These are phyloP conservation scores for Croton laevigatus DNA, from an alignment of 441 rosid genomes.

Conservation along the genomic window DNA sequence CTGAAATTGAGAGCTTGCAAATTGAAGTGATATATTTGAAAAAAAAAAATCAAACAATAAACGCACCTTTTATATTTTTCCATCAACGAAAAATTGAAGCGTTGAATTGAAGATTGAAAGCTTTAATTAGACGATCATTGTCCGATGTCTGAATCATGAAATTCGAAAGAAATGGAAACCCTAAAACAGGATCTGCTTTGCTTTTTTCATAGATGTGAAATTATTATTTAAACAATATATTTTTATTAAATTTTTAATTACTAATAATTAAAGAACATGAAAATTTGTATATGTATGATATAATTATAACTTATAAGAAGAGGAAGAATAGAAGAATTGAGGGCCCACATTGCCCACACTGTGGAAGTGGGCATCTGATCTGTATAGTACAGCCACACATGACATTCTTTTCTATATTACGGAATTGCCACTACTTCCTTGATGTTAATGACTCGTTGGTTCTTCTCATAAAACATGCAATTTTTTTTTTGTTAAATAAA, in stretches of 20 bases:
- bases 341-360: conserved; percentile 15
- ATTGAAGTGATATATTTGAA: neutral
- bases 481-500: no score
- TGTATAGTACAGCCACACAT: neutral
- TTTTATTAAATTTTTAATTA: neutral
- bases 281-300: neutral
- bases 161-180: conserved; percentile 39
- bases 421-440: neutral
- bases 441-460: no score
- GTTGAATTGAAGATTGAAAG: conserved; percentile 22
- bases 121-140: conserved; percentile 1
- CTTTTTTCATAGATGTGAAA: conserved; percentile 31
- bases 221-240: neutral
- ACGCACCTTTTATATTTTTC: conserved; percentile 41
- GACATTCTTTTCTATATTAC: neutral
- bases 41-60: neutral
- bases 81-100: conserved; percentile 24
- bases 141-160: conserved; percentile 4
- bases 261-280: neutral
- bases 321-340: neutral
- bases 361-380: conserved; percentile 5
- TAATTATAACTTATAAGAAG: neutral
- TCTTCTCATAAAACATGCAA: no score
- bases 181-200: conserved; percentile 31
- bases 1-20: neutral